Evolutionary conservation across 2,329 filamentous ascomycete genomes (phyloP), one percentile per base, ranked within the genome.

Genomic region (Talaromyces sp.): DNA sequence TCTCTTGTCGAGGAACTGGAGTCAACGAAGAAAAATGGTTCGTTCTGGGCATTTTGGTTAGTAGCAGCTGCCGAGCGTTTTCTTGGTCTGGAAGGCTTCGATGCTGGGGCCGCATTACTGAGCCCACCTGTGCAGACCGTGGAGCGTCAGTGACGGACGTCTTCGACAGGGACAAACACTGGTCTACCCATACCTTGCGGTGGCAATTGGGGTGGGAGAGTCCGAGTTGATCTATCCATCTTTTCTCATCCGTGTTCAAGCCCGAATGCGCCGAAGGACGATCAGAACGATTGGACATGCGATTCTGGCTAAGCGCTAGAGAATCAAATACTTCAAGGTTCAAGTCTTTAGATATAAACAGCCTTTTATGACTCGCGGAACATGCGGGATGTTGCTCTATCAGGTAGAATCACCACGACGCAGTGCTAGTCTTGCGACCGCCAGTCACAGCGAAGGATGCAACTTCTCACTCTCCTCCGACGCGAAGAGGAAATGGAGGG

Each of bases 1-100:
- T 75, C 75, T 32, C 73, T 71, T 19, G 72, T 76, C 3, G 74
- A 76, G 3, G 75, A 75, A 57, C 68, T 70, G 8, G 69, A 70
- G 56, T 77, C 70, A 53, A 77, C 75, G 64, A 77, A 77, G 61
- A 75, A 77, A 59, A 77, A 77, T 6, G 68, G 62, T 63, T 73
- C 72, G 11, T 64, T 71, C 58, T 70, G 71, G 24, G 61, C 57
- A 1, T 65, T 55, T 43, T 64, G 62, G 11, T 65, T 64, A 17
- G 66, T 63, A 1, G 66, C 57, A 26, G 64, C 64, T n/a, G 68
- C 60, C 19, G 67, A 58, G 35, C 70, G 66, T 62, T 70, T 68
- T 58, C 72, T 67, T 56, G 67, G 63, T 64, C 67, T 67, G 12
- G 68, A 52, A 50, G 63, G 68, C 21, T 63, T 57, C 21, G 51